Base-by-base conservation (phyloP, 164 flowering plant genomes). In the Brasenia schreberi region DNA sequence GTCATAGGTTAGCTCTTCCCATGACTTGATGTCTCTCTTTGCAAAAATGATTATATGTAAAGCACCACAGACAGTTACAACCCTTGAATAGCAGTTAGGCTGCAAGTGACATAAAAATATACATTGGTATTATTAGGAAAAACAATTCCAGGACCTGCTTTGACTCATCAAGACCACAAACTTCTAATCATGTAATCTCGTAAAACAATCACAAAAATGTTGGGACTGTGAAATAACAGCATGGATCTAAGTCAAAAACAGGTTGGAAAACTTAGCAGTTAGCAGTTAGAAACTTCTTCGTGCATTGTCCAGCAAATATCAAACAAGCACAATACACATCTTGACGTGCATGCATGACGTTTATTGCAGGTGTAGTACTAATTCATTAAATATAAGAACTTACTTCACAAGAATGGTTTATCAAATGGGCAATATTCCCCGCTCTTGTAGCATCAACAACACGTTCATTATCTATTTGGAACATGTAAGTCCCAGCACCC, bases 401-500 rank as follows among this genome's bases (percentile, higher is more conserved):
- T 74, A 94, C 98, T 72, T 88, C 97, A 75, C 99, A 94, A 62
- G 97, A 94, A 70, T 94, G 99, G 76, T 94, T 94, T 66, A 94
- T 91, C 61, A 94, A 73, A 81, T 94, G 99, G 70, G 99, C 99
- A 59, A 94, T 88, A 83, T 96, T 91, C 69, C 99, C 99, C 5
- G 97, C 93, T 72, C 90, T 81, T 39, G 99, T 94, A 43, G 99
- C 99, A 84, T 94, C 99, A 73, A 94, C 83, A n/a, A 94, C 99
- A 66, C 90, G 87, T 60, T 91, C 94, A 76, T 91, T 88, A 76
- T 89, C 93, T 69, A 94, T 83, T 61, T 96, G 81, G 64, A 94
- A 94, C 96, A 94, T 91, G 64, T 94, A 94, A 6, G 99, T 94
- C 65, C 99, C 99, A 69, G 99, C 99, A 79, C 99, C 99, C 99